Percentiles rank a stretch among this genome's conserved stretches.
These are phyloP conservation scores for Flaveria trinervia DNA, from an alignment of 129 eudicot genomes.

Conservation along the genomic window DNA sequence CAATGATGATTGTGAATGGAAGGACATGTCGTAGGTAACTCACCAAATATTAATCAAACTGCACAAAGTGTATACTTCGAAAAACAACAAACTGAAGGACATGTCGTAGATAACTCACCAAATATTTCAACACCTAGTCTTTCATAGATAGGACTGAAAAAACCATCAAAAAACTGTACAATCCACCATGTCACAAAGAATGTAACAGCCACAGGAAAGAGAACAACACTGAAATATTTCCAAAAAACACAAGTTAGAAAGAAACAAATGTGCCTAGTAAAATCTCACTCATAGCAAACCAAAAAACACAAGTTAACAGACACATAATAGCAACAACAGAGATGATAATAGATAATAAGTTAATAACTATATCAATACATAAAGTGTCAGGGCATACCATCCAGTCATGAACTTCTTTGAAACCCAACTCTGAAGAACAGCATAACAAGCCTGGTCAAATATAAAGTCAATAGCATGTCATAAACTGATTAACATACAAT, in stretches of 20 bases:
- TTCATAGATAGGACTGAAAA: conserved; percentile 95
- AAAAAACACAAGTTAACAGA: background rate
- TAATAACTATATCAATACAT: background rate
- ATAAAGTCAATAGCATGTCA: conserved; percentile 30
- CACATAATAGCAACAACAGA: conserved; percentile 10
- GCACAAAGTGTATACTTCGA: background rate
- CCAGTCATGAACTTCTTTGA: conserved; percentile 97
- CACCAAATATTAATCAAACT: background rate
- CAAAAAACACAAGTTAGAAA: conserved; percentile 9
- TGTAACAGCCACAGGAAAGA: conserved; percentile 92
- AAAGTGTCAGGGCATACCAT: conserved; percentile 49
- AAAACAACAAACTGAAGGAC: conserved; percentile 11
- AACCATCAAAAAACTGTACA: conserved; percentile 93
- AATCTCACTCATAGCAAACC: background rate
- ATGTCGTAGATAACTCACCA: conserved; percentile 49
- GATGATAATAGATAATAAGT: background rate
- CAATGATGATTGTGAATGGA: no score
- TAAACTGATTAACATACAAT: background rate
- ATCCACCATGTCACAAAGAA: conserved; percentile 96
- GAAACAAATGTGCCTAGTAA: no score
- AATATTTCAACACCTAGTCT: conserved; percentile 82
- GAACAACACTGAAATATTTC: conserved; percentile 64
- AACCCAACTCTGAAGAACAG: conserved; percentile 95
- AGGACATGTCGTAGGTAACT: no score
- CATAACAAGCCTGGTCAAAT: conserved; percentile 80